These are phyloP conservation scores for Prunus persica DNA, from an alignment of 306 rosid species.

Conservation along the genomic window DNA sequence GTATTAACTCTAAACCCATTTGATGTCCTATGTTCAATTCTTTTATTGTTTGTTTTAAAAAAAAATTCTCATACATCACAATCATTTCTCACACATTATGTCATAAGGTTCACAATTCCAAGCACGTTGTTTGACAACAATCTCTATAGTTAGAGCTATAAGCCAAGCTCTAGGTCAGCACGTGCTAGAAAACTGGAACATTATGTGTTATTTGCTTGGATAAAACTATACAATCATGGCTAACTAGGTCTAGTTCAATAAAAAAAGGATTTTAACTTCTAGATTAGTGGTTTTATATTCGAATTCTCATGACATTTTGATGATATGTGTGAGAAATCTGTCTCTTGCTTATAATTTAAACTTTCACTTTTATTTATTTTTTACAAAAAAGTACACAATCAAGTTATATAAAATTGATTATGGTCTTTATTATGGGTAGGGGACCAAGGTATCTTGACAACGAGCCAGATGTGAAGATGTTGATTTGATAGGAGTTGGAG, in stretches of 20 bases:
- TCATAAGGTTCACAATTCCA: background rate
- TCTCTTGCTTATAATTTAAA: accelerated
- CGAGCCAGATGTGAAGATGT: conserved; percentile 13
- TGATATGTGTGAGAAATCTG: accelerated
- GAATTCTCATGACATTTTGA: accelerated
- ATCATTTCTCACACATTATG: no score
- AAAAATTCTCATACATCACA: no score
- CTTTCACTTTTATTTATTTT: no score
- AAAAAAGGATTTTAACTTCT: accelerated
- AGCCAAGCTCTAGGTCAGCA: background rate
- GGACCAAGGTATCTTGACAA: conserved; percentile 2
- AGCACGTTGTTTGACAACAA: background rate
- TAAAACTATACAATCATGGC: background rate
- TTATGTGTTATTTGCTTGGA: background rate
- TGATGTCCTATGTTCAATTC: no score
- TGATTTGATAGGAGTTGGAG: conserved; percentile 11
- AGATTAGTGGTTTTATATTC: accelerated
- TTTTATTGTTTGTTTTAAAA: no score
- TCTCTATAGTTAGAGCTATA: background rate
- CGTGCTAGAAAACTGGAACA: background rate
- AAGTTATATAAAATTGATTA: background rate
- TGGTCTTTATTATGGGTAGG: background rate
- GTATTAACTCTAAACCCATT: background rate
- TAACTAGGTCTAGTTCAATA: no score
- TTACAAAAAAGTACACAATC: background rate